A percentile compares a stretch with the other conserved stretches of the same genome.
These are phyloP conservation scores for Colletotrichum phormii DNA, from an alignment of 2,329 filamentous ascomycete species.

Conservation along the genomic window DNA sequence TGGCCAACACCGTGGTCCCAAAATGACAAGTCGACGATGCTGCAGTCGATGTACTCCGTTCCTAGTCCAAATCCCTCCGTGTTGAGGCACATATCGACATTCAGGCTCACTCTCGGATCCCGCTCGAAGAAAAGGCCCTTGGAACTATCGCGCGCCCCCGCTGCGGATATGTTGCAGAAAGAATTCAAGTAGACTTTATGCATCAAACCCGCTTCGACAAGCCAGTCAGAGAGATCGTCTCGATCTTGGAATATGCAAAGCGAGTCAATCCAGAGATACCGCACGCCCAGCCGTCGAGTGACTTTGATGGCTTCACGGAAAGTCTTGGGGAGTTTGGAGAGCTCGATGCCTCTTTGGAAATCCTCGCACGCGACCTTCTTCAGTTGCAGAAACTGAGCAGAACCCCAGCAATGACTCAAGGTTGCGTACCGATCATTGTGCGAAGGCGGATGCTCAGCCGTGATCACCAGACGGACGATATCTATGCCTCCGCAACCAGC, in stretches of 20 bases:
- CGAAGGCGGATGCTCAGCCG: neutral
- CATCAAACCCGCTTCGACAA: constrained; percentile 36
- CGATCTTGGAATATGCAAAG: constrained; percentile 36
- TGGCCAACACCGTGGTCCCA: neutral
- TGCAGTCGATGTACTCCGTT: neutral
- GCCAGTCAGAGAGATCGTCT: constrained; percentile 36
- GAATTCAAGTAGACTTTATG: constrained; percentile 37
- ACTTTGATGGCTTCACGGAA: constrained; percentile 25
- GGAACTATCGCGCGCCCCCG: constrained; percentile 25
- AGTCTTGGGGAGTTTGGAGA: constrained; percentile 19
- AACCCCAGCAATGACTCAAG: constrained; percentile 25
- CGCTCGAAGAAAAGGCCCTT: constrained; percentile 19
- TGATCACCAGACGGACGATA: neutral
- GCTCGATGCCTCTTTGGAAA: neutral
- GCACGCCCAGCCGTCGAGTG: constrained; percentile 4
- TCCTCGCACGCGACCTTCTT: neutral
- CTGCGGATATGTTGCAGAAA: constrained; percentile 39
- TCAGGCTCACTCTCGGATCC: neutral
- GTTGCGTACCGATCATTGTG: neutral
- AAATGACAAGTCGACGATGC: neutral
- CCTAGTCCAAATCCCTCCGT: neutral
- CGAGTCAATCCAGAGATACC: constrained; percentile 35
- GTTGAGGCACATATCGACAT: neutral
- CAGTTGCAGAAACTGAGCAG: constrained; percentile 14
- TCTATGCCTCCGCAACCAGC: neutral